These are phyloP conservation scores for Pseudocercospora fuligena DNA, from an alignment of 2,329 filamentous ascomycete genomes.

Conservation along the genomic window DNA sequence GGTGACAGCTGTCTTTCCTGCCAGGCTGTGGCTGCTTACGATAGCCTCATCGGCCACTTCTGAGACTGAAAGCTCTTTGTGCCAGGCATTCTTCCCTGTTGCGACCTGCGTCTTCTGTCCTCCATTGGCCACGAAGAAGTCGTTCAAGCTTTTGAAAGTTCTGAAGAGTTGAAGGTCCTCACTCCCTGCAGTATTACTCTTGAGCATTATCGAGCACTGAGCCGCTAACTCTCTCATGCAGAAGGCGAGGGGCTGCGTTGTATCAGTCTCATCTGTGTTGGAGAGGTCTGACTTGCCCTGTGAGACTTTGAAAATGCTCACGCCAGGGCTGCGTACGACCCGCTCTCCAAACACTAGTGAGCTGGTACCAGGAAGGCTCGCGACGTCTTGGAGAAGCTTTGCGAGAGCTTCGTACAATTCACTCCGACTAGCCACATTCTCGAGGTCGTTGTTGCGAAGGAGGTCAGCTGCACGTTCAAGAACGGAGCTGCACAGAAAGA, in stretches of 20 bases:
- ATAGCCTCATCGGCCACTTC: conserved; percentile 47
- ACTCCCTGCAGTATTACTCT: conserved; percentile 13
- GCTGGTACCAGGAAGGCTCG: conserved; percentile 39
- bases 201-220: conserved; percentile 43
- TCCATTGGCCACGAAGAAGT: conserved; percentile 15
- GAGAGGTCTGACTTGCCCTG: conserved; percentile 29
- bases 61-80: conserved; percentile 42
- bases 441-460: conserved; percentile 49
- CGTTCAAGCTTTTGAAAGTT: conserved; percentile 17
- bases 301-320: conserved; percentile 46
- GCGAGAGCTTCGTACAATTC: conserved; percentile 48
- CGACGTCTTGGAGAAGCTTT: conserved; percentile 46
- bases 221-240: conserved; percentile 38
- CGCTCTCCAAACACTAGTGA: conserved; percentile 43
- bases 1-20: conserved; percentile 15
- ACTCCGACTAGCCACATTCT: conserved; percentile 42
- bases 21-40: conserved; percentile 36
- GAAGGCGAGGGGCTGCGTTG: conserved; percentile 33
- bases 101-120: background rate
- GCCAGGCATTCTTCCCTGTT: conserved; percentile 29
- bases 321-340: conserved; percentile 39
- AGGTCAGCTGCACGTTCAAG: conserved; percentile 47
- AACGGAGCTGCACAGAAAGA: conserved; percentile 45
- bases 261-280: conserved; percentile 23
- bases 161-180: conserved; percentile 33